Base-by-base conservation (phyloP, 2,329 filamentous ascomycete species). In the Ophiostoma fasciatum region DNA sequence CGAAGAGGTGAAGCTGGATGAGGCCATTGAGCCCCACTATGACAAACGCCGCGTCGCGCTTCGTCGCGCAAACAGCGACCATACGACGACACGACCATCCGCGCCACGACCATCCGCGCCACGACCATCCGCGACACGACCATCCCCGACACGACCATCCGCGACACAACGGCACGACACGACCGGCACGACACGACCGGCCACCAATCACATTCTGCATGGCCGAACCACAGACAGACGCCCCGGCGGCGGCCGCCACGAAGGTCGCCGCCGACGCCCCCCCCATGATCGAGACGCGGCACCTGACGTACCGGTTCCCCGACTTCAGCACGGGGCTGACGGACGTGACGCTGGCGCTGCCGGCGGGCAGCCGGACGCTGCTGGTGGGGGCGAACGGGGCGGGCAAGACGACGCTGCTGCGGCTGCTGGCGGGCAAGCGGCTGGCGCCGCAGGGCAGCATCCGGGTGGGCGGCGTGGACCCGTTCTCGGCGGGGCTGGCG, bases 361-460 rank as follows among this genome's bases (percentile, higher is more conserved):
- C 90, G 4, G 65, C 83, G 0, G 76, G 80, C 39, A 90, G 82
- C 41, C 80, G 90, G 42, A 94, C 88, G 2, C 72, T 96, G 12
- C 69, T 96, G 28, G 92, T 96, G 51, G 90, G 90, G 49, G 88
- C 90, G 55, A 98, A 98, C 58, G 90, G 90, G 44, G 88, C 90
- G 15, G 90, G 90, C 46, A 98, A 98, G 63, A 96, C 90, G 8
- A 98, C 90, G 1, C 77, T 98, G 39, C 78, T 98, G 31, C 87
- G 87, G 41, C 80, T 98, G 30, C 75, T 98, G 41, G 84, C 87
- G 14, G 90, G 90, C 53, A 96, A 96, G 64, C 84, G 87, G 38
- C 82, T 98, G 50, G 81, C 88, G 1, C 88, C 90, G 0, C 61
- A 64, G 36, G 64, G 70, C 52, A 75, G 77, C 45, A 82, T 98